Conservation (phyloP, 2,329 filamentous ascomycete species). For the Ophiocordyceps camponoti-floridani region DNA sequence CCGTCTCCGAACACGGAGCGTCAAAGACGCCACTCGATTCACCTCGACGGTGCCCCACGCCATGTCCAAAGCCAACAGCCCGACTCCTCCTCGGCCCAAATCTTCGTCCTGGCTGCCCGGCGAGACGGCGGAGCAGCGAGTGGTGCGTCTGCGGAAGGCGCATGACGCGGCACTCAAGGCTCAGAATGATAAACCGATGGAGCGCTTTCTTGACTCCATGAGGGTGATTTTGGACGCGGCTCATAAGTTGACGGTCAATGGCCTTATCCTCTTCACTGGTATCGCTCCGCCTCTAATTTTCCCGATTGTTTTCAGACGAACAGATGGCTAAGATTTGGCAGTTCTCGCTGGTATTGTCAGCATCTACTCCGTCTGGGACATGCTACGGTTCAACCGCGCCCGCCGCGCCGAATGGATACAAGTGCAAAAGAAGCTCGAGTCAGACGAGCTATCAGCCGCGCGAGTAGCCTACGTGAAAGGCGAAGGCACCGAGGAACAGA, state of each 20-base stretch:
- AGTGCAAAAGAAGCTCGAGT: slow-evolving; percentile 32
- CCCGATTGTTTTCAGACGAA: background rate
- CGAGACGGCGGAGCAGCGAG: slow-evolving; percentile 53
- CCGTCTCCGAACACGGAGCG: slow-evolving; percentile 41
- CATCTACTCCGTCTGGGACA: slow-evolving; percentile 41
- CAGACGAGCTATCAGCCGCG: slow-evolving; percentile 36
- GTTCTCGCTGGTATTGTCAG: slow-evolving; percentile 37
- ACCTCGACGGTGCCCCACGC: slow-evolving; percentile 40
- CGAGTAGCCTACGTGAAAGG: slow-evolving; percentile 43
- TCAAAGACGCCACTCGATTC: slow-evolving; percentile 63
- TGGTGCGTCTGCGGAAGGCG: slow-evolving; percentile 48
- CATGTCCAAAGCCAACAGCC: slow-evolving; percentile 35
- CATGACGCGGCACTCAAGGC: slow-evolving; percentile 48
- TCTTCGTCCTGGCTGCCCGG: slow-evolving; percentile 11
- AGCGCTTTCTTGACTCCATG: slow-evolving; percentile 28
- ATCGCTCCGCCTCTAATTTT: slow-evolving; percentile 3
- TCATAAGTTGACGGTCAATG: slow-evolving; percentile 35
- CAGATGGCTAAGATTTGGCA: slow-evolving; percentile 8
- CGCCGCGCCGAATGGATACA: slow-evolving; percentile 40
- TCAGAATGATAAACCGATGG: slow-evolving; percentile 28
- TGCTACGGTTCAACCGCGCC: slow-evolving; percentile 42
- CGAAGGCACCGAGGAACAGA: slow-evolving; percentile 36
- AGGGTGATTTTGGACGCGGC: slow-evolving; percentile 35
- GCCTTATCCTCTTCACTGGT: slow-evolving; percentile 40
- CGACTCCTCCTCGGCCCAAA: slow-evolving; percentile 10